Base-by-base conservation (phyloP, 83 land plant genomes). In the Thuja plicata region DNA sequence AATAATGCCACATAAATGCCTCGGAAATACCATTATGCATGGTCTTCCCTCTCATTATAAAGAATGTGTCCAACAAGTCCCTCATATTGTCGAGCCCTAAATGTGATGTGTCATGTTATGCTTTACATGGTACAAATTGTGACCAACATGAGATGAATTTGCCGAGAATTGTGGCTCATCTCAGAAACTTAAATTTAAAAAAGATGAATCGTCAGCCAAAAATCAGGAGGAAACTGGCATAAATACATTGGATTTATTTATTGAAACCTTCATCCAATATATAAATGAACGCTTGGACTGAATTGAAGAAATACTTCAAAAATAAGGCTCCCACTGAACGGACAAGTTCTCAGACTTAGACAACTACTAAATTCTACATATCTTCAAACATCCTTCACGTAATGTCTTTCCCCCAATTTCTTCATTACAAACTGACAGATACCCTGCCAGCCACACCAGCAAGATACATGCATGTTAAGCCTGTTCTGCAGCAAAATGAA, bases 111-210 rank as follows among this genome's bases (percentile, higher is more conserved):
- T 43, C 45, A 43, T 15, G 41, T 62, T 85, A 34, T 34, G 37
- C 57, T 85, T 38, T 54, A 85, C 54, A 85, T 85, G 62, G 60
- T 85, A 54, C 40, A 85, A 85, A 85, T 35, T 43, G 48, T 85
- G 35, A 45, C 30, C 54, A 84, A 43, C 52, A 16, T 54, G 21
- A 55, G 66, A 85, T 32, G 66, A 13, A 52, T 54, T 54, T 52
- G 86, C 86, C 86, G 6, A 37, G 40, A 55, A 54, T 85, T 5
- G 35, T 35, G 27, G 86, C 86, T 52, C 40, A 85, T 34, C 86
- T 85, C 86, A 16, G 32, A 85, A 85, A 16, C 34, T 46, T 54
- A 19, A 21, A 16, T 54, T 54, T 0, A 16, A 52, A 50, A 52
- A 52, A 34, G 19, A 85, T 55, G 35, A 35, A 40, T 79, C 40